phyloP scores from a whole-genome alignment of 169 alveolate species.

The Plasmodium falciparum region DNA sequence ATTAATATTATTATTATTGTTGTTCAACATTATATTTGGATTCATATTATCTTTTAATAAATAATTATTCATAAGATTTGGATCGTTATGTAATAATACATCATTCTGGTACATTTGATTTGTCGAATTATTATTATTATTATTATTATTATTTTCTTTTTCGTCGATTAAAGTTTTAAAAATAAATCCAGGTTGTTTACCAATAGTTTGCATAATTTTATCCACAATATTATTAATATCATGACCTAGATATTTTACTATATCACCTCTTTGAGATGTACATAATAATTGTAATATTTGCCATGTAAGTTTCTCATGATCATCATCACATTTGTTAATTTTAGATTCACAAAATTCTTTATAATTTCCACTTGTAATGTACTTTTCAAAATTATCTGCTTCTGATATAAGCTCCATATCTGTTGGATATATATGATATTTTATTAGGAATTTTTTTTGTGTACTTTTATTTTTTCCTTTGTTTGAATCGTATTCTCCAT shows the following conservation, averaged over 20 bases:
- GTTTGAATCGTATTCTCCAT: neutral
- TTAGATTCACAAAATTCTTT: slow-evolving; percentile 62
- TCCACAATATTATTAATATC: slow-evolving; percentile 40
- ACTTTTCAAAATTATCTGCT: slow-evolving; percentile 70
- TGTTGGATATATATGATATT: slow-evolving; percentile 52
- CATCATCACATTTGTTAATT: slow-evolving; percentile 50
- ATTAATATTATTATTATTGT: neutral
- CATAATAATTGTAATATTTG: slow-evolving; percentile 50
- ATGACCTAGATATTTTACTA: slow-evolving; percentile 67
- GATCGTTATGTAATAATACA: neutral
- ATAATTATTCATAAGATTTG: neutral
- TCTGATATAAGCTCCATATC: slow-evolving; percentile 68
- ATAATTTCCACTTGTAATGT: slow-evolving; percentile 58
- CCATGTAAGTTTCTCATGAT: slow-evolving; percentile 75
- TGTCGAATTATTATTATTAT: no score
- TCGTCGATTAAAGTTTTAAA: slow-evolving; percentile 16
- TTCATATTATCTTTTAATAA: neutral
- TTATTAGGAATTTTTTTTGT: slow-evolving; percentile 12
- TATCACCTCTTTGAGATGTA: slow-evolving; percentile 54
- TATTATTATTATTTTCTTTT: neutral
- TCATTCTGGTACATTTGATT: neutral
- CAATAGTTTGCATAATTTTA: slow-evolving; percentile 12
- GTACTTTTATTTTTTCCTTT: neutral
- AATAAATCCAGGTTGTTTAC: slow-evolving; percentile 74
- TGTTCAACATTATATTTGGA: neutral